Percentiles rank a stretch among this genome's conserved stretches.
Conservation (phyloP, 2,329 filamentous ascomycete species). For the Claviceps digitariae region DNA sequence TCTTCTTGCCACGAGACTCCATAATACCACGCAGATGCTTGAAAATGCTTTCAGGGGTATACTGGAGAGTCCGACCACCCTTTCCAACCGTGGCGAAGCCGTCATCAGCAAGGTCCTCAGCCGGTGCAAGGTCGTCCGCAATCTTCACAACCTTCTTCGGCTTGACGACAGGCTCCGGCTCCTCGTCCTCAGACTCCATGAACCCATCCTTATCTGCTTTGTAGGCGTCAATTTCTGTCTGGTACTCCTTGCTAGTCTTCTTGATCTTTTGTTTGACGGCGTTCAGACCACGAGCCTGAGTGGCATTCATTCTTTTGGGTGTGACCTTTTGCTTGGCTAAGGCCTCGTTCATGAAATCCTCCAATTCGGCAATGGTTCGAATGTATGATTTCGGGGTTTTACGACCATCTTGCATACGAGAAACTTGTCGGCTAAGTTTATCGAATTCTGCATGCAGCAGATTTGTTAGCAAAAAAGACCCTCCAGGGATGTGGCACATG, state of each 20-base stretch:
- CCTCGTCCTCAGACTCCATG: conserved; percentile 75
- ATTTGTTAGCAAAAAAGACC: conserved; percentile 6
- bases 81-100: conserved; percentile 83
- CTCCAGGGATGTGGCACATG: background rate
- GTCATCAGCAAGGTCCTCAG: conserved; percentile 57
- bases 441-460: conserved; percentile 58
- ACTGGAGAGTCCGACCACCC: conserved; percentile 77
- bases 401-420: conserved; percentile 63
- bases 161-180: conserved; percentile 44
- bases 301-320: conserved; percentile 97
- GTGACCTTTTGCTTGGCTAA: conserved; percentile 92
- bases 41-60: conserved; percentile 94
- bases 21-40: conserved; percentile 90
- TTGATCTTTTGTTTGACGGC: conserved; percentile 96
- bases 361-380: conserved; percentile 82
- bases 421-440: conserved; percentile 77
- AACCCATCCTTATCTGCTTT: conserved; percentile 72
- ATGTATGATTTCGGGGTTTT: conserved; percentile 84
- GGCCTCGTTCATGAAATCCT: conserved; percentile 88
- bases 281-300: conserved; percentile 85
- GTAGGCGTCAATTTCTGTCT: conserved; percentile 76
- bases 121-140: conserved; percentile 32
- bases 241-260: conserved; percentile 96
- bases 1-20: conserved; percentile 96
- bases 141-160: conserved; percentile 20